Percentiles rank a stretch among this genome's conserved stretches.
These are phyloP conservation scores for Cyclotella atomus DNA, from an alignment of 108 stramenopile genomes.

Conservation along the genomic window DNA sequence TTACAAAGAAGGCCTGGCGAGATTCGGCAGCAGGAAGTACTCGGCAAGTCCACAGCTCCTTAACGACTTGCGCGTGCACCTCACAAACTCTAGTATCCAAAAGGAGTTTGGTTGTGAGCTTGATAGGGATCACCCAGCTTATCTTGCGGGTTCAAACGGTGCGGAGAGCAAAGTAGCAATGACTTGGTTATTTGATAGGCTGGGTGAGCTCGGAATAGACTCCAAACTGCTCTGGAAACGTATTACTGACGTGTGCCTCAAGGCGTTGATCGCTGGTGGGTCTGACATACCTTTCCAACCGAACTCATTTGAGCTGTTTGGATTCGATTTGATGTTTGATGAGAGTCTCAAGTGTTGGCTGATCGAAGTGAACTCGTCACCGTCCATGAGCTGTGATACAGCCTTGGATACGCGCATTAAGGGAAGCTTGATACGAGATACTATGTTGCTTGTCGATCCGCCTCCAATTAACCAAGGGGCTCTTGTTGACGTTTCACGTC, in stretches of 20 bases:
- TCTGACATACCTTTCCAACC: conserved; percentile 70
- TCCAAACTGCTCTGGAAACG: conserved; percentile 62
- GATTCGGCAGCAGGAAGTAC: conserved; percentile 77
- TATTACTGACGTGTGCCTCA: conserved; percentile 75
- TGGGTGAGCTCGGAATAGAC: conserved; percentile 33
- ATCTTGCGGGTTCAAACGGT: conserved; percentile 44
- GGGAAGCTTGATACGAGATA: conserved; percentile 47
- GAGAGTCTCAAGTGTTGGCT: conserved; percentile 81
- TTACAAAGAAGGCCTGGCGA: conserved; percentile 81
- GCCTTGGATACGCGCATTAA: conserved; percentile 45
- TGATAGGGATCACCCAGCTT: conserved; percentile 66
- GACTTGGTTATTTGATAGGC: conserved; percentile 49
- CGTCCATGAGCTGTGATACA: conserved; percentile 60
- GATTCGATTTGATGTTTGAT: conserved; percentile 87
- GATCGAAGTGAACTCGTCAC: conserved; percentile 89
- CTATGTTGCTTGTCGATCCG: conserved; percentile 49
- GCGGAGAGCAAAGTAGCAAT: conserved; percentile 43
- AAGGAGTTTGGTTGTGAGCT: conserved; percentile 67
- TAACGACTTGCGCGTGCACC: conserved; percentile 44
- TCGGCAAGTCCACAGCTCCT: conserved; percentile 47
- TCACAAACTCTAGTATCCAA: conserved; percentile 69
- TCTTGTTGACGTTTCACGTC: conserved; percentile 33
- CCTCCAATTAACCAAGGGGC: conserved; percentile 33
- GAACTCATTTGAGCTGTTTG: conserved; percentile 91
- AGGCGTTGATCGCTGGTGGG: conserved; percentile 68